These are phyloP conservation scores for Zymoseptoria ardabiliae DNA, from an alignment of 2,329 filamentous ascomycete species.

Conservation along the genomic window DNA sequence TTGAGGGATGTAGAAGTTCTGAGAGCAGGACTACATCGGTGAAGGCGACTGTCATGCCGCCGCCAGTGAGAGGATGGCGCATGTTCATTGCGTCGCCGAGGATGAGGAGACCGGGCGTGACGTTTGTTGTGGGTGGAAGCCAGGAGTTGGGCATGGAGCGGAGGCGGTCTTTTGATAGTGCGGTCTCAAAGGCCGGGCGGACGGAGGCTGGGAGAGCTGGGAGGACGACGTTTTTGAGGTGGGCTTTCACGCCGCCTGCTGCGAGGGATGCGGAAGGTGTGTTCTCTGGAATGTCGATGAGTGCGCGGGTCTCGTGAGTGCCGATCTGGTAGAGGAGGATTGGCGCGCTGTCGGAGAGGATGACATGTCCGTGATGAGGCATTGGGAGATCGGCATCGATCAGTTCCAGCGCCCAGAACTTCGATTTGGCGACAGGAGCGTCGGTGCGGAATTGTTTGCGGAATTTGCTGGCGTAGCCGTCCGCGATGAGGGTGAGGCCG, in stretches of 20 bases:
- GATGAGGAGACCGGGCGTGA: slow-evolving; percentile 65
- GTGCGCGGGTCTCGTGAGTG: slow-evolving; percentile 80
- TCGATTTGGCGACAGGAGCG: slow-evolving; percentile 65
- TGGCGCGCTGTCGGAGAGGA: slow-evolving; percentile 70
- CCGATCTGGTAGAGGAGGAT: slow-evolving; percentile 96
- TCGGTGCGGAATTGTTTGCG: slow-evolving; percentile 67
- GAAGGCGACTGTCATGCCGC: slow-evolving; percentile 96
- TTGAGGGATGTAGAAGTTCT: slow-evolving; percentile 61
- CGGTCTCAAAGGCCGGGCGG: slow-evolving; percentile 64
- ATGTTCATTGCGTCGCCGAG: slow-evolving; percentile 97
- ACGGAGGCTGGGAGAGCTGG: slow-evolving; percentile 67
- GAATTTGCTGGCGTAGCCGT: slow-evolving; percentile 90
- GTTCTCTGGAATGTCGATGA: slow-evolving; percentile 79
- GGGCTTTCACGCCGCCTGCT: slow-evolving; percentile 75
- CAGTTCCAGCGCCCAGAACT: slow-evolving; percentile 90
- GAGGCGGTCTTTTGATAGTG: slow-evolving; percentile 68
- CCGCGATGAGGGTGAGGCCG: slow-evolving; percentile 77
- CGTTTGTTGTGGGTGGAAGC: slow-evolving; percentile 71
- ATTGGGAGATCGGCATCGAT: slow-evolving; percentile 76
- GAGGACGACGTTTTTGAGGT: slow-evolving; percentile 72
- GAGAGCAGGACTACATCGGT: slow-evolving; percentile 80
- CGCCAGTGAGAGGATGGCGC: slow-evolving; percentile 95
- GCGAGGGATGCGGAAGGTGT: slow-evolving; percentile 64
- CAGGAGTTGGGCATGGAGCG: slow-evolving; percentile 95
- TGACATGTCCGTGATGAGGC: slow-evolving; percentile 74